Percentiles rank a stretch among this genome's conserved stretches.
Conservation (phyloP, 495 filamentous ascomycete species). For the Coniosporium apollinis region DNA sequence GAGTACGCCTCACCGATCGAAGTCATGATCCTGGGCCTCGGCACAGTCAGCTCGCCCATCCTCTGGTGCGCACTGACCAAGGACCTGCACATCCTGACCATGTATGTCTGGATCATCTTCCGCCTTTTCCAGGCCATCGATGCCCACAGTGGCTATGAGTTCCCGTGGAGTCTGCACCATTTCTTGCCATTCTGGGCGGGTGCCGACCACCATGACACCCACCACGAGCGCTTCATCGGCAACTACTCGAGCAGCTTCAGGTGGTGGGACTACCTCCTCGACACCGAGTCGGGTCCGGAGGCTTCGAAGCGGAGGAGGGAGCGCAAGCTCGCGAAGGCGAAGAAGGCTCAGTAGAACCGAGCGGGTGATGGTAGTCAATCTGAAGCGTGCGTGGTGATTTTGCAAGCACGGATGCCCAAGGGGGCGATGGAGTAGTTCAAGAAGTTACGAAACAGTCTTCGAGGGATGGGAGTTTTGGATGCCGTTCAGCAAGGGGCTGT, state of each 20-base stretch:
- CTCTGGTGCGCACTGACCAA: slow-evolving; percentile 70
- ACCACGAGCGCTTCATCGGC: slow-evolving; percentile 94
- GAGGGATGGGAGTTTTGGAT: too few species aligned
- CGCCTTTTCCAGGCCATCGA: slow-evolving; percentile 97
- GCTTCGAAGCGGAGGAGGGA: slow-evolving; percentile 72
- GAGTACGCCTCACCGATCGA: slow-evolving; percentile 98
- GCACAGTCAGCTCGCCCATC: slow-evolving; percentile 69
- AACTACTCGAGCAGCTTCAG: slow-evolving; percentile 97
- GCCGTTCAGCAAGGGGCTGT: too few species aligned
- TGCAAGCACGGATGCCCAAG: too few species aligned
- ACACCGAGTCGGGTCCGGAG: slow-evolving; percentile 84
- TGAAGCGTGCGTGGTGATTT: too few species aligned
- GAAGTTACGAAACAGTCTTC: too few species aligned
- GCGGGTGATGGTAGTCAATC: too few species aligned
- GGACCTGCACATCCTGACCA: slow-evolving; percentile 85
- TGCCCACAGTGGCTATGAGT: slow-evolving; percentile 92
- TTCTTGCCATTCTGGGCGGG: slow-evolving; percentile 97
- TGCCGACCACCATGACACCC: slow-evolving; percentile 87
- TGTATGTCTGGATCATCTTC: slow-evolving; percentile 92
- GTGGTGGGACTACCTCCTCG: slow-evolving; percentile 93
- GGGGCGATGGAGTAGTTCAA: too few species aligned
- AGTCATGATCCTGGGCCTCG: slow-evolving; percentile 91
- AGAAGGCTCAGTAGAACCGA: slow-evolving; percentile 51
- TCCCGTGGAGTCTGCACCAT: slow-evolving; percentile 90
- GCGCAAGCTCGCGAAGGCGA: slow-evolving; percentile 49